These are phyloP conservation scores for Stylosanthes scabra DNA, from an alignment of 331 rosid genomes.

Conservation along the genomic window DNA sequence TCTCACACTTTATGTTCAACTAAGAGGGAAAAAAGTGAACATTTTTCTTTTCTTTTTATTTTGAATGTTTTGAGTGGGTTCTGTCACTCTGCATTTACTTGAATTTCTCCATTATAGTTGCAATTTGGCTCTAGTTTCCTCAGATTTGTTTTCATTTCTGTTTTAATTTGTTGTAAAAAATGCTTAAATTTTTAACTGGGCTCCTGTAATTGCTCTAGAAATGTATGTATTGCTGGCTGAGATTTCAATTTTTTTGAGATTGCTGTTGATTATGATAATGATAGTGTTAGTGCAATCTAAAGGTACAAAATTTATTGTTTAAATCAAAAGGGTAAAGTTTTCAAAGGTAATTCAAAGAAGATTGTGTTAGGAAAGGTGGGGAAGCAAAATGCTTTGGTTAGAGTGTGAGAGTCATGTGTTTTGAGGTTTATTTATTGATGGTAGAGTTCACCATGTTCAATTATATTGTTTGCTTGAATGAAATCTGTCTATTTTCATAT, in stretches of 20 bases:
- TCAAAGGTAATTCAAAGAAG: neutral
- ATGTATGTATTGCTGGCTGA: neutral
- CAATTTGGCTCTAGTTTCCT: neutral
- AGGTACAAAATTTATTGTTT: neutral
- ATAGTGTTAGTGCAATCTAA: neutral
- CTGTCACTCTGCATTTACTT: neutral
- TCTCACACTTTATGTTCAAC: neutral
- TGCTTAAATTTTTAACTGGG: constrained; percentile 9
- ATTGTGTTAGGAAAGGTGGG: constrained; percentile 7
- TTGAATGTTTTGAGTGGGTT: neutral
- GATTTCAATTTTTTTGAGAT: neutral
- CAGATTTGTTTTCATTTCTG: neutral
- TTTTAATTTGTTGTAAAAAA: neutral
- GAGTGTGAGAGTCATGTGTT: neutral
- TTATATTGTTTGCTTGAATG: neutral
- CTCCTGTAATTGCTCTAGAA: neutral
- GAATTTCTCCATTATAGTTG: neutral
- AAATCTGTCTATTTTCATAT: neutral
- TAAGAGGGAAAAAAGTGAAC: too few relatives aligned
- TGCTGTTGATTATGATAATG: neutral
- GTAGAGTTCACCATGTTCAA: neutral
- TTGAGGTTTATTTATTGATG: neutral
- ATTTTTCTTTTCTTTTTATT: neutral
- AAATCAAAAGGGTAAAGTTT: neutral
- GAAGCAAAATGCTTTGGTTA: constrained; percentile 1